Conservation (phyloP, 345 rosid genomes). For the Dipteronia dyeriana region DNA sequence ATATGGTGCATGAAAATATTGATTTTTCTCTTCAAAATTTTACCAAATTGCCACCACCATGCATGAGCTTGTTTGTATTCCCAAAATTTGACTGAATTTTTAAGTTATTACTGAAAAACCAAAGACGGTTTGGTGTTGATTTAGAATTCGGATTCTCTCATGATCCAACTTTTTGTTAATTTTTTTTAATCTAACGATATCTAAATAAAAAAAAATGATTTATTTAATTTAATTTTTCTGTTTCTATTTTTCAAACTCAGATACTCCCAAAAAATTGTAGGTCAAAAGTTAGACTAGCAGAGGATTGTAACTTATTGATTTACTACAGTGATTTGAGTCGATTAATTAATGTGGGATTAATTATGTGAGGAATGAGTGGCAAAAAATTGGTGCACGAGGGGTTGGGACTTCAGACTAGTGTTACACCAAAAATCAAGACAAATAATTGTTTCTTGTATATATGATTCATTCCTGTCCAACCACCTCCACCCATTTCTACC, state of each 20-base stretch:
- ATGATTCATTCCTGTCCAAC: constrained; percentile 54
- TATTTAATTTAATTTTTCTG: no score
- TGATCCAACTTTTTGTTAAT: no score
- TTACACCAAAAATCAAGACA: constrained; percentile 31
- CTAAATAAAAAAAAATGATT: no score
- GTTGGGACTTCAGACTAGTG: constrained; percentile 41
- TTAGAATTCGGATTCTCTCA: no score
- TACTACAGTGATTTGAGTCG: no score
- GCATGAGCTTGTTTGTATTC: background rate
- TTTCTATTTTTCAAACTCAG: no score
- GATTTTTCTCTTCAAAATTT: constrained; percentile 8
- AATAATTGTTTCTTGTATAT: constrained; percentile 30
- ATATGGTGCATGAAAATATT: constrained; percentile 28
- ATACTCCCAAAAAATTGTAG: no score
- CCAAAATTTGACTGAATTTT: constrained; percentile 15
- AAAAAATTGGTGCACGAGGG: constrained; percentile 38
- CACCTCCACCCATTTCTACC: constrained; percentile 98
- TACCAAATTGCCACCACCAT: constrained; percentile 16
- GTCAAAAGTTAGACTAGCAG: no score
- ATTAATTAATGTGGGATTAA: constrained; percentile 4
- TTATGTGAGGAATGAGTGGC: constrained; percentile 13
- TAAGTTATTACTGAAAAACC: constrained; percentile 20
- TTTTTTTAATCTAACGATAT: no score
- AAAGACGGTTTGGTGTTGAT: background rate
- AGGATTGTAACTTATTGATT: no score